Base-by-base conservation (phyloP, 1,139 yeast species). In the Schizosaccharomyces versatilis region DNA sequence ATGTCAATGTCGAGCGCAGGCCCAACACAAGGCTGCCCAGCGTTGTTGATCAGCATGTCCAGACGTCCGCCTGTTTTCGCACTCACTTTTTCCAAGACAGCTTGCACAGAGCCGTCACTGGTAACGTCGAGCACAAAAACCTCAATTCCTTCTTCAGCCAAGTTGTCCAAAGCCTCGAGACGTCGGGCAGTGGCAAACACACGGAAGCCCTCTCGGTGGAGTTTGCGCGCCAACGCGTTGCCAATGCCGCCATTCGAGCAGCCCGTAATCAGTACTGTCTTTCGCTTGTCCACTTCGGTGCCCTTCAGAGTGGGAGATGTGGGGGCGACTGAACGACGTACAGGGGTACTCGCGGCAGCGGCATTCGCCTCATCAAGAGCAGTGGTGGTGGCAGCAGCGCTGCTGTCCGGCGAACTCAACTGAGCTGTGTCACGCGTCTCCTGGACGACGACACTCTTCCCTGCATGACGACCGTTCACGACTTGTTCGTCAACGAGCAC, bases 241-340 rank as follows among this genome's bases (percentile, higher is more conserved):
- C 94, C 94, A 60, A 84, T 84, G 9, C 94, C 94, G 0, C 58
- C 56, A 41, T 88, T 80, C 0, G 90, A 81, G 15, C 84, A 84
- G 7, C 94, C 94, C 0, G 94, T 84, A 39, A 84, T 75, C 49
- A 81, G 68, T 1, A 79, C 86, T 61, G 62, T 68, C 51, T 55
- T 52, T 49, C 24, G 40, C 3, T 1, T 12, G 32, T 24, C 32
- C 32, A 24, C 32, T 5, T 24, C 32, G 32, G 32, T 24, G 32
- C 5, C 5, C 32, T 2, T 3, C 5, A 5, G 5, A 24, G 32
- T 24, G 32, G 32, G 32, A 5, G 32, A 2, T 5, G 32, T 24
- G 32, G 2, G 32, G 32, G 32, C 32, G 2, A 5, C 32, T 3
- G 32, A 24, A 24, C 32, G 32, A 24, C 32, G 32, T 24, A 5